Base-by-base conservation (phyloP, 2,329 filamentous ascomycete genomes). In the Conoideocrella luteorostrata region DNA sequence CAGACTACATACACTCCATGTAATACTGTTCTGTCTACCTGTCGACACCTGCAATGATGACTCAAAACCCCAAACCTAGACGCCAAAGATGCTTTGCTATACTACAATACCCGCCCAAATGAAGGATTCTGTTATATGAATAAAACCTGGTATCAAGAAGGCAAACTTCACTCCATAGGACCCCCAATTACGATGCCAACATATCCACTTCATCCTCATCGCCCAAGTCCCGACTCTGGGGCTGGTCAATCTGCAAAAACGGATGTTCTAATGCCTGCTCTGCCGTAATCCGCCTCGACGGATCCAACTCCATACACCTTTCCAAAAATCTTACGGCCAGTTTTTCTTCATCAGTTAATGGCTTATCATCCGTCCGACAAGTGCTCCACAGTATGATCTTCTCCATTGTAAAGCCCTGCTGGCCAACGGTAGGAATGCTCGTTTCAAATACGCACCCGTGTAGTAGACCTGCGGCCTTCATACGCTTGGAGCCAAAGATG, bases 321-420 rank as follows among this genome's bases (percentile, higher is more conserved):
- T 78, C 72, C 47, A 94, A 63, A 56, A 94, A 93, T 33, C 77
- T 71, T 1, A 91, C 72, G 0, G 87, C 87, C 47, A 85, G 69
- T 54, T 77, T 79, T 67, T 93, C 88, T 20, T 88, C 84, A 0
- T 71, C 65, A 0, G 71, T 75, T 30, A 93, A 62, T 2, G 70
- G 67, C 43, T 71, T 71, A 5, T 70, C 67, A 18, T 80, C 76
- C 44, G 79, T 82, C 18, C 88, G 80, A 47, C 86, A 87, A 21
- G 88, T 95, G 57, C 88, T 93, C 93, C 93, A 98, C 39, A 95
- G 73, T 50, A 98, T 84, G 53, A 98, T 93, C 67, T 95, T 93
- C 65, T 95, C 88, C 55, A 95, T 81, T 5, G 79, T 82, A 62
- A 95, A 95, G 1, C 93, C 93, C 34, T 81, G 78, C 52, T 86